These are phyloP conservation scores for Acanthamoeba sp. DNA, from an alignment of 208 protist species.

Conservation along the genomic window DNA sequence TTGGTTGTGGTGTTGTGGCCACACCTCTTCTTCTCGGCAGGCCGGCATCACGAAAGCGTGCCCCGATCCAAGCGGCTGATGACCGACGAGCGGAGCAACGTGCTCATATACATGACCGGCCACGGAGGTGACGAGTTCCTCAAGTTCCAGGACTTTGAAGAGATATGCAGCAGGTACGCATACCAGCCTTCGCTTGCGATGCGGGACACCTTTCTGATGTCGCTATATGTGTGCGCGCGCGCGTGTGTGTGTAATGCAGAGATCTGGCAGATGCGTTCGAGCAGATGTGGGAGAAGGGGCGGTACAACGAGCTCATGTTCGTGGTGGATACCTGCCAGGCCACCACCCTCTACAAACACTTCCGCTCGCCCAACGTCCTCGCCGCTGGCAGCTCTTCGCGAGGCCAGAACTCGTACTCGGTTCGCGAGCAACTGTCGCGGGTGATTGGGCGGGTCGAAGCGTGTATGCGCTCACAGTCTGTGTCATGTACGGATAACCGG, in stretches of 20 bases:
- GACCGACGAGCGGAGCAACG: constrained; percentile 95
- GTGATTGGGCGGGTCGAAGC: background rate
- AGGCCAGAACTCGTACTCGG: constrained; percentile 92
- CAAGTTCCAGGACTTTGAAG: constrained; percentile 89
- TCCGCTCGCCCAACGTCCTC: constrained; percentile 86
- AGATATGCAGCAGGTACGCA: constrained; percentile 37
- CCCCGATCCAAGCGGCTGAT: constrained; percentile 95
- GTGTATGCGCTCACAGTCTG: too few species aligned
- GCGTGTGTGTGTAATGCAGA: background rate
- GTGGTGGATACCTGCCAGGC: constrained; percentile 97
- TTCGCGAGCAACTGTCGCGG: constrained; percentile 1
- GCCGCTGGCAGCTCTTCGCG: constrained; percentile 84
- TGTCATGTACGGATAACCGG: background rate
- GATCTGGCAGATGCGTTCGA: constrained; percentile 95
- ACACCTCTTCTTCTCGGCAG: background rate
- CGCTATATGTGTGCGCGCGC: background rate
- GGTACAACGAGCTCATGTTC: constrained; percentile 95
- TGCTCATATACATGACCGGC: constrained; percentile 97
- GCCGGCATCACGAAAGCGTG: constrained; percentile 93
- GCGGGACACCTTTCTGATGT: too few species aligned
- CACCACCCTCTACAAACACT: constrained; percentile 75
- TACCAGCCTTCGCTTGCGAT: background rate
- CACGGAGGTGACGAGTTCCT: constrained; percentile 97
- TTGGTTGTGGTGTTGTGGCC: too few species aligned
- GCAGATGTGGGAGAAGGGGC: constrained; percentile 95